Percentiles rank a stretch among this genome's conserved stretches.
Evolutionary conservation across 805 yeast genomes (phyloP).

Genomic region (Debaryomyces tyrocola): DNA sequence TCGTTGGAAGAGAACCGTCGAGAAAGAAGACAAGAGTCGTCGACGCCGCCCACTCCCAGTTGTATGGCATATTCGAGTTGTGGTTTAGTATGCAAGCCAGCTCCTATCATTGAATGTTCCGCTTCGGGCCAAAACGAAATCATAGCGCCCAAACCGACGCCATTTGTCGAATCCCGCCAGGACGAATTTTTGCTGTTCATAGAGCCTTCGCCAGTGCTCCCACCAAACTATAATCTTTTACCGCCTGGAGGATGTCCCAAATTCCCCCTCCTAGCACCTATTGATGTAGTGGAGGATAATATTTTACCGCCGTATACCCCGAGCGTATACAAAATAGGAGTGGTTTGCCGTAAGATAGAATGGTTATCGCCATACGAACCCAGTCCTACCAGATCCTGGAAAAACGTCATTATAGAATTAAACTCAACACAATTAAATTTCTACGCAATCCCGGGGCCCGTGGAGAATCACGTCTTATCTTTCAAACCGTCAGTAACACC

Average conservation of each 20-base stretch:
- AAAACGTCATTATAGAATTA: slow-evolving; percentile 62
- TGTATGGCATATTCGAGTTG: neutral
- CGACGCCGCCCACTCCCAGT: slow-evolving; percentile 1
- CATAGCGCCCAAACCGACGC: neutral
- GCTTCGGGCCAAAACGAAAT: neutral
- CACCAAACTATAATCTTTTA: slow-evolving; percentile 36
- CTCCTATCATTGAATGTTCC: neutral
- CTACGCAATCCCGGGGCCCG: slow-evolving; percentile 41
- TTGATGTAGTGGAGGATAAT: slow-evolving; percentile 27
- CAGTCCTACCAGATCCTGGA: slow-evolving; percentile 71
- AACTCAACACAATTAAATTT: slow-evolving; percentile 86
- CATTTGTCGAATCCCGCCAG: slow-evolving; percentile 8
- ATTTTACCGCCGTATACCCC: slow-evolving; percentile 66
- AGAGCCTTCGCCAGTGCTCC: slow-evolving; percentile 39
- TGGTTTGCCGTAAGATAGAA: slow-evolving; percentile 66
- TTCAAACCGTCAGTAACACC: slow-evolving; percentile 14
- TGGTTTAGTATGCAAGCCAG: neutral
- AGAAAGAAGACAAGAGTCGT: neutral
- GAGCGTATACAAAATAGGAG: slow-evolving; percentile 58
- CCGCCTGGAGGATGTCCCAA: slow-evolving; percentile 48
- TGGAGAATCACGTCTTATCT: slow-evolving; percentile 27
- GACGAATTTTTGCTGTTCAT: slow-evolving; percentile 28
- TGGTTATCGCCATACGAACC: slow-evolving; percentile 77
- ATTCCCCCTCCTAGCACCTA: slow-evolving; percentile 24
- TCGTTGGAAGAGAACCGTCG: neutral